A percentile compares a stretch with the other conserved stretches of the same genome.
These are phyloP conservation scores for Orbilia ellipsospora DNA, from an alignment of 2,329 filamentous ascomycete species.

Conservation along the genomic window DNA sequence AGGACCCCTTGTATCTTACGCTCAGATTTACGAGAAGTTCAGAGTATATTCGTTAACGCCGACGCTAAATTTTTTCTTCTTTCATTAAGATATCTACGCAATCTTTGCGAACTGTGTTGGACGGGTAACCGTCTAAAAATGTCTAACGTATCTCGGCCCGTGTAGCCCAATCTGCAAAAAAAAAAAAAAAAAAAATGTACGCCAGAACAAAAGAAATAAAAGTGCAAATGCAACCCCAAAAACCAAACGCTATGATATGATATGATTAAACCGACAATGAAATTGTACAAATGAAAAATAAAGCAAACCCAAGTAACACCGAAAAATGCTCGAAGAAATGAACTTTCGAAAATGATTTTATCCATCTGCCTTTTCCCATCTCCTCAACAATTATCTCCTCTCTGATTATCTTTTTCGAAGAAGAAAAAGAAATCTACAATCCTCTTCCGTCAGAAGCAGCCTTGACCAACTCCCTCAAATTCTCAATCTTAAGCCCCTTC, in stretches of 20 bases:
- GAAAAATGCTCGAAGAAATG: neutral
- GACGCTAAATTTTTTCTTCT: neutral
- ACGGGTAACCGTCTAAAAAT: no score
- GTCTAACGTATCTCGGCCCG: no score
- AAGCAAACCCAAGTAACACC: constrained; percentile 1
- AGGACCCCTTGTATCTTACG: no score
- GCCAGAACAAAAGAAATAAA: no score
- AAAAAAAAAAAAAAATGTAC: no score
- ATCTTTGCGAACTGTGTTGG: no score
- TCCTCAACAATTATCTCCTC: neutral
- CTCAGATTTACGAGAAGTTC: neutral
- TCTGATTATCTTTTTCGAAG: constrained; percentile 11
- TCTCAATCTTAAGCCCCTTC: constrained; percentile 42
- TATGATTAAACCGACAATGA: neutral
- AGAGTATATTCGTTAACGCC: neutral
- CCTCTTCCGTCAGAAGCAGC: constrained; percentile 40
- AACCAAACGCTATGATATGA: no score
- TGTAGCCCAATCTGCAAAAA: no score
- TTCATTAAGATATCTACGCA: no score
- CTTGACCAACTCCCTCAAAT: constrained; percentile 48
- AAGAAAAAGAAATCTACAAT: neutral
- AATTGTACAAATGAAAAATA: neutral
- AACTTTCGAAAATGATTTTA: neutral
- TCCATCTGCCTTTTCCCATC: neutral
- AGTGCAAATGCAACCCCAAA: no score